Conservation (phyloP, 192 early-diverging fungal species). For the Coemansia sp. region DNA sequence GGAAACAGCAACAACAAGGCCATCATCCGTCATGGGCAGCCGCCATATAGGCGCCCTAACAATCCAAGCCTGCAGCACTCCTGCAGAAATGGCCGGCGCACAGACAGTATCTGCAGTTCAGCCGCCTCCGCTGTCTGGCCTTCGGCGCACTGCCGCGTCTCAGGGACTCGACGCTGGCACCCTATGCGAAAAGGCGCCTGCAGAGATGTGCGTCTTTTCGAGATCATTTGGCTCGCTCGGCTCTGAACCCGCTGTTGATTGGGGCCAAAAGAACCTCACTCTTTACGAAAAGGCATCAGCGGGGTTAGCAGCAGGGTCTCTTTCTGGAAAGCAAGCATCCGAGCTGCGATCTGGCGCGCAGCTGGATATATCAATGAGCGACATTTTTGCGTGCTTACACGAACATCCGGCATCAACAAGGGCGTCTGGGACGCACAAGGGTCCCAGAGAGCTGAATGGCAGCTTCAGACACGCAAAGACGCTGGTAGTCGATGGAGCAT, state of each 20-base stretch:
- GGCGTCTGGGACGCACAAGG: neutral
- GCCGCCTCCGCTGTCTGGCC: neutral
- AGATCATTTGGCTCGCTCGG: neutral
- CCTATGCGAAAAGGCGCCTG: neutral
- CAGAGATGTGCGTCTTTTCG: neutral
- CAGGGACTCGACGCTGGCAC: neutral
- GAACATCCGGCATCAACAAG: neutral
- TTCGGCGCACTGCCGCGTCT: neutral
- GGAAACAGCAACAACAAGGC: neutral
- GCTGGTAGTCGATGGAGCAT: neutral
- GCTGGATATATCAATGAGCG: constrained; percentile 24
- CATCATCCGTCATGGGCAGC: neutral
- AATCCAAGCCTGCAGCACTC: neutral
- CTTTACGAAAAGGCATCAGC: neutral
- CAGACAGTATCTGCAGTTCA: neutral
- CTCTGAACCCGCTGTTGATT: neutral
- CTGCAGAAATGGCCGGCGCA: neutral
- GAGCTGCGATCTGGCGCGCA: neutral
- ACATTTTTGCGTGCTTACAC: constrained; percentile 19
- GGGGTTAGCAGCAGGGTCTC: no score
- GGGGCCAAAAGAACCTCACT: neutral
- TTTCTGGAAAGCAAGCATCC: neutral
- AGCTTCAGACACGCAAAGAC: constrained; percentile 1
- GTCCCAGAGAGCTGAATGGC: neutral
- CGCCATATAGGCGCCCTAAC: neutral